Base-by-base conservation (phyloP, 176 grass and related monocot genomes). In the Hordeum marinum region DNA sequence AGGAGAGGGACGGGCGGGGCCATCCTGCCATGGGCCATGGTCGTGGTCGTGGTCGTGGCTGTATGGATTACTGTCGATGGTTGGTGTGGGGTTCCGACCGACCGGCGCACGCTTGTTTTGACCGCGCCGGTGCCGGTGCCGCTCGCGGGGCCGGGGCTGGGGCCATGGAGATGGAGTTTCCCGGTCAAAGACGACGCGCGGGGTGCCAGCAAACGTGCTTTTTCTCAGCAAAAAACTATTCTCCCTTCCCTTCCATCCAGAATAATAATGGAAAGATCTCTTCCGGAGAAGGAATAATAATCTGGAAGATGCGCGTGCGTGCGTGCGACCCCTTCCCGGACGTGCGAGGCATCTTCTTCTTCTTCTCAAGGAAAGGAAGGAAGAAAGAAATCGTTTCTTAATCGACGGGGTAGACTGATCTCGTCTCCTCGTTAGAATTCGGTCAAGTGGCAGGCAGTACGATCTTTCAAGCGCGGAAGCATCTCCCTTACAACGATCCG, bases 31-130 rank as follows among this genome's bases (percentile, higher is more conserved):
- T 4, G 43, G 15, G 3, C 65, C 46, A 4, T 12, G 45, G 45
- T 14, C 45, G 4, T 23, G 68, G 45, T 14, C 45, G 4, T 23
- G 68, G 2, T 11, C 58, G 4, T 66, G 14, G 18, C 21, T 71
- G 68, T 57, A 43, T 52, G 7, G 45, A 48, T 13, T 8, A 39
- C 8, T 9, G 4, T 15, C 1, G 7, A 34, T 34, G 32, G 77
- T 78, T 27, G 87, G 18, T 63, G 82, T 55, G 64, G 11, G 34
- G 80, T 35, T 81, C 61, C 15, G 62, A 50, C 87, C 41, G 55
- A 17, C 42, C 36, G 8, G 32, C 88, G 84, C 84, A 75, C 61
- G 84, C 66, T 83, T 83, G 64, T 29, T 67, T 82, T 90, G 88
- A 87, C 88, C 72, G 1, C 71, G 23, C 8, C 39, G 15, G 58